Evolutionary conservation across 2,329 filamentous ascomycete species (phyloP), one percentile per base, ranked within the genome.

Genomic region (Fusarium torulosum): DNA sequence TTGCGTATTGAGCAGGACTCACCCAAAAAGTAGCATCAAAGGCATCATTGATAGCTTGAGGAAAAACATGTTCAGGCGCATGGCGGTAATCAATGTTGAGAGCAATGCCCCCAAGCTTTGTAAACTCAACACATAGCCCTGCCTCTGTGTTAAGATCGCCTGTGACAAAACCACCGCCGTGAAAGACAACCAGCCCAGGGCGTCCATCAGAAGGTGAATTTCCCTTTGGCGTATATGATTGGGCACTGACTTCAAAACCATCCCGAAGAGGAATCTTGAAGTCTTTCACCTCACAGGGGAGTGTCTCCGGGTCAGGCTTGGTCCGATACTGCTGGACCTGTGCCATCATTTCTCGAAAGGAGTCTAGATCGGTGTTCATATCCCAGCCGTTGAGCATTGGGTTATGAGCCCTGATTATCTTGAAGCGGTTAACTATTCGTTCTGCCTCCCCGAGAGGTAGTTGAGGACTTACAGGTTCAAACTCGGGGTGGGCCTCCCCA

Each of bases 11-110:
- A 19, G 10, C n/a, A 17, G 17, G 6, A 53, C 60, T 19, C 20
- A 72, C 70, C 74, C 74, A 77, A 53, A 67, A 63, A 4, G 72
- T 67, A 19, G 62, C 74, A 43, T 77, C 75, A 38, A 70, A 75
- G 10, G 69, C 66, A 47, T 77, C 75, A 8, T 75, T 52, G 9
- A 75, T 60, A 6, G 74, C 71, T 11, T 73, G 59, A 15, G 75
- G 74, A 27, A 77, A 76, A 9, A 68, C 53, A 49, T 75, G 67
- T 31, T 77, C 74, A 8, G 75, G 74, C 3, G 75, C 73, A 56
- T 67, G 72, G 6, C 76, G 67, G 53, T 75, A 76, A 33, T 70
- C 64, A 19, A 75, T 53, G 41, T 73, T 73, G 15, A 76, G 58
- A 7, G 68, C 66, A 20, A 77, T 42, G 6, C 74, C 70, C 6